These are phyloP conservation scores for Testicularia cyperi DNA, from an alignment of 1,284 basidiomycete species.

Conservation along the genomic window DNA sequence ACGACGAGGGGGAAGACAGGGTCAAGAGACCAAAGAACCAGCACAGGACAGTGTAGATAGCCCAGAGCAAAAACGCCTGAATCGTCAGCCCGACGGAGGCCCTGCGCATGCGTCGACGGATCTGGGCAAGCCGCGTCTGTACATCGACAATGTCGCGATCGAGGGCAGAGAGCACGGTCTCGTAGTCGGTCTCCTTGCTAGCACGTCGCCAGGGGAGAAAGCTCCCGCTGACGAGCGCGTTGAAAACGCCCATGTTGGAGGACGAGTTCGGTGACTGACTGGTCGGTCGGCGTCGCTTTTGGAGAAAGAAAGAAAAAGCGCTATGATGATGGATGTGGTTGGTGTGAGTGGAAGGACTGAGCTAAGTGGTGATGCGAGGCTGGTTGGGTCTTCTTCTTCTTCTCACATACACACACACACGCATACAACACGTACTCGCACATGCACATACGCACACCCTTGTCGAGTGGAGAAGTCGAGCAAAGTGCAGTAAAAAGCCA, in stretches of 20 bases:
- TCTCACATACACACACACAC: too few species aligned
- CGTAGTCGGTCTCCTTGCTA: constrained; percentile 62
- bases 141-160: constrained; percentile 63
- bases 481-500: background rate
- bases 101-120: constrained; percentile 80
- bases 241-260: constrained; percentile 43
- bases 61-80: constrained; percentile 79
- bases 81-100: constrained; percentile 77
- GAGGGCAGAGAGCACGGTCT: constrained; percentile 63
- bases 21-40: constrained; percentile 64
- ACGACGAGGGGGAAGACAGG: constrained; percentile 6
- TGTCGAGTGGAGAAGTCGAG: too few species aligned
- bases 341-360: too few species aligned
- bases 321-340: too few species aligned
- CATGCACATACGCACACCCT: too few species aligned
- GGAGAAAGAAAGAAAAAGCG: too few species aligned
- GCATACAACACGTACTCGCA: too few species aligned
- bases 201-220: constrained; percentile 24
- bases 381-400: too few species aligned
- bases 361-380: too few species aligned
- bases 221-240: constrained; percentile 29
- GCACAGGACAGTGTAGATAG: constrained; percentile 77
- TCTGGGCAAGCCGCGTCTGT: constrained; percentile 80
- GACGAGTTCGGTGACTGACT: too few species aligned
- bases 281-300: too few species aligned